These are phyloP conservation scores for Euphrasia confusa DNA, from an alignment of 257 asterid species.

Conservation along the genomic window DNA sequence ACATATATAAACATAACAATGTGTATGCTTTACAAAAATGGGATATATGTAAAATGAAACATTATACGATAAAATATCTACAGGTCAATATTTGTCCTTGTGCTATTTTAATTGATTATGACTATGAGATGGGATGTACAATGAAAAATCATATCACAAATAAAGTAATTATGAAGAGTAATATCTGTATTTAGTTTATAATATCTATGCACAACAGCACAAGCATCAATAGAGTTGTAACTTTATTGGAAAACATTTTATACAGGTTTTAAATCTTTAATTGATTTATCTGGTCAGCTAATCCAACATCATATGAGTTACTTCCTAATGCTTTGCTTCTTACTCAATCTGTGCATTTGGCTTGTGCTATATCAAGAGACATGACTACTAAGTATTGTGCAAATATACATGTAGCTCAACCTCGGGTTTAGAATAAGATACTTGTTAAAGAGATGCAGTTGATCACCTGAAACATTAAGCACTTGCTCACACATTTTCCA, in stretches of 20 bases:
- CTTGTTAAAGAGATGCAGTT: slow-evolving; percentile 23
- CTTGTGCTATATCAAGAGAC: slow-evolving; percentile 8
- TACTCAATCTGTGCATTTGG: background rate
- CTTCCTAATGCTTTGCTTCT: background rate
- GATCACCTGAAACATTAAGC: slow-evolving; percentile 65
- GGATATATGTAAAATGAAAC: background rate
- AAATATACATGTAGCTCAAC: slow-evolving; percentile 13
- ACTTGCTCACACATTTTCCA: slow-evolving; percentile 83
- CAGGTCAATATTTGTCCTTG: slow-evolving; percentile 10
- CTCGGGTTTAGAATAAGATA: slow-evolving; percentile 18
- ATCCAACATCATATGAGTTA: slow-evolving; percentile 12
- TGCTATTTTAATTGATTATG: background rate
- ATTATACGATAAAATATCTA: background rate
- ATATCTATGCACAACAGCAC: background rate
- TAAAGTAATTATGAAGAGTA: background rate
- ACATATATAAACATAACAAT: background rate
- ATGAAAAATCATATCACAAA: background rate
- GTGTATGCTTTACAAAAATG: slow-evolving; percentile 8
- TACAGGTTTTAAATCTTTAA: background rate
- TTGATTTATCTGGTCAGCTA: slow-evolving; percentile 6
- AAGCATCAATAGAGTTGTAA: background rate
- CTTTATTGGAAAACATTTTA: background rate
- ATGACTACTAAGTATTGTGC: background rate
- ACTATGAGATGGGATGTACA: background rate
- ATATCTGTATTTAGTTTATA: background rate